A percentile compares a stretch with the other conserved stretches of the same genome.
These are phyloP conservation scores for Daldinia sp. DNA, from an alignment of 2,329 filamentous ascomycete genomes.

Conservation along the genomic window DNA sequence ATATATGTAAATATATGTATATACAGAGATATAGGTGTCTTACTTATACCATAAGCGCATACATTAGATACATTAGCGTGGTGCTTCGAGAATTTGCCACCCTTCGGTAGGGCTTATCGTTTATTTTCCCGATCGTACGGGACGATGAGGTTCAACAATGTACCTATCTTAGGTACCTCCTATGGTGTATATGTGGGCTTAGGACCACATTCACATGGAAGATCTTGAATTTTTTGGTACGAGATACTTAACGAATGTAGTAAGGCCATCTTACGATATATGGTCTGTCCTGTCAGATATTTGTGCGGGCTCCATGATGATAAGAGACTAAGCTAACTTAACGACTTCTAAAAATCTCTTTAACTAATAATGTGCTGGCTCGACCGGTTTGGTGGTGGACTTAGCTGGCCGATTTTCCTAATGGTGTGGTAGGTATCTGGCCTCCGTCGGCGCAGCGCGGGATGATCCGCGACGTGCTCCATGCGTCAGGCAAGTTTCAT, in stretches of 20 bases:
- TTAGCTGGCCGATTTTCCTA: not conserved
- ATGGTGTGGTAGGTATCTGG: constrained; percentile 2
- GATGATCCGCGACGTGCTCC: constrained; percentile 36
- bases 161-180: not conserved
- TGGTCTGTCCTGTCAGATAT: not conserved
- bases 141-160: constrained; percentile 2
- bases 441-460: constrained; percentile 21
- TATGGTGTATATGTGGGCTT: not conserved
- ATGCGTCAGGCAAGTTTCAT: constrained; percentile 40
- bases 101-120: not conserved
- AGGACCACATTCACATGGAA: constrained; percentile 3
- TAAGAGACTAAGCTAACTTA: not conserved
- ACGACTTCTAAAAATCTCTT: not conserved
- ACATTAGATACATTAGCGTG: not conserved
- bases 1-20: not conserved
- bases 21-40: not conserved
- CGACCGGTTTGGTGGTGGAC: not conserved
- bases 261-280: constrained; percentile 2
- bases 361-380: not conserved
- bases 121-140: constrained; percentile 31
- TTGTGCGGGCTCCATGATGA: not conserved
- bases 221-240: not conserved
- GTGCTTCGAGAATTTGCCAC: constrained; percentile 1
- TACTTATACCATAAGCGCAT: not conserved
- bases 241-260: not conserved